Conservation (phyloP, 768 basidiomycete genomes). For the Tricholoma matsutake region DNA sequence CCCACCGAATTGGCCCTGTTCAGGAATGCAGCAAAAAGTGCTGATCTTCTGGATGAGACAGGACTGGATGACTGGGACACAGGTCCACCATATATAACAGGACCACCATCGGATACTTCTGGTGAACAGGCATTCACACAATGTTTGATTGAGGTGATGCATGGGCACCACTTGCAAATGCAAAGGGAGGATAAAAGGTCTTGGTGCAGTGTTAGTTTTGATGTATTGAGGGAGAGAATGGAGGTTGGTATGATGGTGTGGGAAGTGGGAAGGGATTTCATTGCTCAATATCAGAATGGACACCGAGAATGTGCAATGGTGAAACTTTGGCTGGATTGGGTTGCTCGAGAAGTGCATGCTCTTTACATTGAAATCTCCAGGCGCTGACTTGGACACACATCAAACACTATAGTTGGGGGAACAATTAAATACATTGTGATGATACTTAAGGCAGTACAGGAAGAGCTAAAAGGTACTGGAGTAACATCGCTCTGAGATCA, state of each 20-base stretch:
- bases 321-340: no score
- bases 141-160: no score
- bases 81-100: background rate
- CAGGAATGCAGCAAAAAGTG: background rate
- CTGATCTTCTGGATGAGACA: slow-evolving; percentile 1
- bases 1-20: background rate
- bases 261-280: background rate
- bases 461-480: background rate
- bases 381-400: no score
- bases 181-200: background rate
- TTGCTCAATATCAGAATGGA: no score
- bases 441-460: no score
- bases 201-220: background rate
- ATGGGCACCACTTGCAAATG: background rate
- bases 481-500: background rate
- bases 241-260: background rate
- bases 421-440: no score
- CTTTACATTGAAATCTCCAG: no score
- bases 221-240: background rate
- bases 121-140: background rate
- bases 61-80: slow-evolving; percentile 1
- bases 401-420: no score
- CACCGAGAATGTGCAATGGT: no score
- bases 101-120: background rate
- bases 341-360: no score